phyloP scores from a whole-genome alignment of 2,329 filamentous ascomycete genomes.

The Trichoderma sp. region DNA sequence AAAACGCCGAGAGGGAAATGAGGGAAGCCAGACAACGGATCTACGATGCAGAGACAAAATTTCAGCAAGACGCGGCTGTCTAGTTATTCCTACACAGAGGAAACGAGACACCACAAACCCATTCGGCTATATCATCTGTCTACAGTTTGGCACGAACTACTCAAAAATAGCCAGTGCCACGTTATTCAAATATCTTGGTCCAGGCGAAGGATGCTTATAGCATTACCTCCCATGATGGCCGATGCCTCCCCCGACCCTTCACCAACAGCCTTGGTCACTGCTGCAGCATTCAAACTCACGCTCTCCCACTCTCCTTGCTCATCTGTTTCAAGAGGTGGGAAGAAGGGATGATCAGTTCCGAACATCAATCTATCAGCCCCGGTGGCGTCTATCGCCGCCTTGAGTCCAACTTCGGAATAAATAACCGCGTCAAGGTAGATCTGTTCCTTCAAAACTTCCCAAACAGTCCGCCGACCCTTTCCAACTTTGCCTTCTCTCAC shows the following conservation, averaged over 20 bases:
- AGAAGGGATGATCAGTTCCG: constrained; percentile 81
- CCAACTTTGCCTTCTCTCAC: constrained; percentile 58
- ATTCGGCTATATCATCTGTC: neutral
- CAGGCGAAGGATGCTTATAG: constrained; percentile 48
- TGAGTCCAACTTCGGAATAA: constrained; percentile 71
- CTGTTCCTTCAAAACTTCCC: constrained; percentile 63
- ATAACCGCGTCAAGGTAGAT: constrained; percentile 86
- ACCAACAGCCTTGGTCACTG: constrained; percentile 52
- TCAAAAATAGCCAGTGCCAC: neutral
- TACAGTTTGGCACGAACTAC: neutral
- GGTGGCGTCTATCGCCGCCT: constrained; percentile 65
- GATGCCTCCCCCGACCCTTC: constrained; percentile 44
- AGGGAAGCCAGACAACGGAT: constrained; percentile 34
- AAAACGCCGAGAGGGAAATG: constrained; percentile 31
- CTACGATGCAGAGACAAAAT: constrained; percentile 38
- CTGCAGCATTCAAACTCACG: constrained; percentile 52
- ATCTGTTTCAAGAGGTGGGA: constrained; percentile 66
- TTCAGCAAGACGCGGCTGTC: constrained; percentile 30
- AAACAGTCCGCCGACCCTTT: constrained; percentile 48
- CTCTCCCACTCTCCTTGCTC: constrained; percentile 68
- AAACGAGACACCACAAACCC: neutral
- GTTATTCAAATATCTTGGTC: constrained; percentile 24
- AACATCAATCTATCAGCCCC: constrained; percentile 73
- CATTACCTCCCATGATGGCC: constrained; percentile 60
- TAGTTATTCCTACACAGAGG: constrained; percentile 4